phyloP scores from a whole-genome alignment of 2,329 filamentous ascomycete species.

The Microcyclospora tardicrescens region DNA sequence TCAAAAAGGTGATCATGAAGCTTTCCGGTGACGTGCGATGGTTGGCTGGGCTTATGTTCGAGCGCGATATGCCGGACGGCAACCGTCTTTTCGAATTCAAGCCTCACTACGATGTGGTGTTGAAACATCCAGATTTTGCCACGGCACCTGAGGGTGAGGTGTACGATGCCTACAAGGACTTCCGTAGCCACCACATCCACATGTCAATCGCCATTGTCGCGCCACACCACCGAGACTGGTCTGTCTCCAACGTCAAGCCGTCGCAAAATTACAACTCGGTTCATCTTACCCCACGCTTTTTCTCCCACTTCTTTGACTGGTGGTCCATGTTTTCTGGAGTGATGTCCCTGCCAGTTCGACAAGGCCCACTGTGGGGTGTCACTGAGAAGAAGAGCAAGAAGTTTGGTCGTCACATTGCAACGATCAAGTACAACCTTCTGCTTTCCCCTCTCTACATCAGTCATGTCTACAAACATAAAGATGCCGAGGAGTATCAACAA shows the following conservation, averaged over 20 bases:
- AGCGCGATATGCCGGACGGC: constrained; percentile 61
- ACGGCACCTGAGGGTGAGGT: constrained; percentile 39
- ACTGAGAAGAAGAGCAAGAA: constrained; percentile 97
- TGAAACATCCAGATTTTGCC: constrained; percentile 68
- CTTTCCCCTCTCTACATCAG: constrained; percentile 88
- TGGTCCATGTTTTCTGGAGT: constrained; percentile 93
- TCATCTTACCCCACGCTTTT: constrained; percentile 87
- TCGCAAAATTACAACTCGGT: constrained; percentile 93
- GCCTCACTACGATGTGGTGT: constrained; percentile 80
- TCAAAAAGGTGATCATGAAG: constrained; percentile 99
- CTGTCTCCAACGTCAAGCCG: constrained; percentile 56
- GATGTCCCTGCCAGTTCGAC: constrained; percentile 86
- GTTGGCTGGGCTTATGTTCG: constrained; percentile 83
- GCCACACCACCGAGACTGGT: constrained; percentile 77
- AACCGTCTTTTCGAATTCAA: constrained; percentile 75
- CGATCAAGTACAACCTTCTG: constrained; percentile 92
- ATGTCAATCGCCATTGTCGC: constrained; percentile 84
- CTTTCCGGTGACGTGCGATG: constrained; percentile 91
- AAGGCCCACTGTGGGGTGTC: constrained; percentile 81
- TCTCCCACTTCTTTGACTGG: constrained; percentile 97
- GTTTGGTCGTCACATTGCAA: constrained; percentile 91
- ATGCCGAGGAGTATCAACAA: constrained; percentile 72
- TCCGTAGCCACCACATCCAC: constrained; percentile 92
- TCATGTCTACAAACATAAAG: constrained; percentile 98
- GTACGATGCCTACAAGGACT: constrained; percentile 94